Evolutionary conservation across 208 protist species (phyloP).

Genomic region (Wallacemonas sp.): DNA sequence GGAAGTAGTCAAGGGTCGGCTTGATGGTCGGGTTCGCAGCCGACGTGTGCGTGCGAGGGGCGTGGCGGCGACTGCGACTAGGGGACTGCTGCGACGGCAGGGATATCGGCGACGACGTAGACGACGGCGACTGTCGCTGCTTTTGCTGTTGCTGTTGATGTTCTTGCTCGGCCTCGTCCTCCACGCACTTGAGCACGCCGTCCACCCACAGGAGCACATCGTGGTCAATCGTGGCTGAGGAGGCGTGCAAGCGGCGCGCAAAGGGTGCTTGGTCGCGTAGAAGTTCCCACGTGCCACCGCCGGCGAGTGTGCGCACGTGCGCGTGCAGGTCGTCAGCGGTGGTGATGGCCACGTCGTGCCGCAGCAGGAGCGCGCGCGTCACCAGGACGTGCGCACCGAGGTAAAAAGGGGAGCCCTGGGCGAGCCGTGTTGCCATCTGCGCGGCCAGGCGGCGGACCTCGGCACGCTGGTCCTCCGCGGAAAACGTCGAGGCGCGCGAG

Average conservation of each 20-base stretch:
- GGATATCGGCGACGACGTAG: no score
- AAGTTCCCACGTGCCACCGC: not conserved
- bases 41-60: not conserved
- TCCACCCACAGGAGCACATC: slow-evolving; percentile 39
- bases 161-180: not conserved
- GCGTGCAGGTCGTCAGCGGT: not conserved
- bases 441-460: not conserved
- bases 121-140: not conserved
- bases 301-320: not conserved
- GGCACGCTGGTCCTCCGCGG: no score
- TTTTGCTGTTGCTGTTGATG: not conserved
- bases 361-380: slow-evolving; percentile 44
- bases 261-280: not conserved
- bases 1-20: not conserved
- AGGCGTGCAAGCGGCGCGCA: slow-evolving; percentile 19
- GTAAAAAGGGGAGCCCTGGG: slow-evolving; percentile 50
- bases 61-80: not conserved
- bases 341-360: slow-evolving; percentile 18
- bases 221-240: slow-evolving; percentile 8
- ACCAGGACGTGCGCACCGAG: slow-evolving; percentile 63
- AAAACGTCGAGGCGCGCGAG: no score
- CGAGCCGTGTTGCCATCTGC: slow-evolving; percentile 30
- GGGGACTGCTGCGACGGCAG: not conserved
- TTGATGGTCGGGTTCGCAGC: not conserved
- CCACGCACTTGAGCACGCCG: slow-evolving; percentile 9